Evolutionary conservation across 345 rosid species (phyloP).

Genomic region (Syzygium oleosum): DNA sequence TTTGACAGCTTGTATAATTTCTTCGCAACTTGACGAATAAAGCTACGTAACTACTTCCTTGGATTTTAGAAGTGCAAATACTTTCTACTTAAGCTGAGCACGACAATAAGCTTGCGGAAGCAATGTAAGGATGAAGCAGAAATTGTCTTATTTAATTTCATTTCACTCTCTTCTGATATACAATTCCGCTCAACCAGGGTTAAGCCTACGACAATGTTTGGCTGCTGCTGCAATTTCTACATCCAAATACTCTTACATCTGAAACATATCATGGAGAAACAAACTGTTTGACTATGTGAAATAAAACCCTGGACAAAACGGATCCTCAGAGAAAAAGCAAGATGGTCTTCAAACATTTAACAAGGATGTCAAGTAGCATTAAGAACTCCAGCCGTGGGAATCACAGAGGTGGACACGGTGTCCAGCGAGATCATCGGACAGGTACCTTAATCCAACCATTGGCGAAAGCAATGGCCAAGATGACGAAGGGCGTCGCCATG

Average conservation of each 20-base stretch:
- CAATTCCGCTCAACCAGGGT: not conserved
- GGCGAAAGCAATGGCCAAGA: constrained; percentile 84
- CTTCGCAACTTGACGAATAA: not conserved
- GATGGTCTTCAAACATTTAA: not conserved
- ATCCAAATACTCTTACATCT: not conserved
- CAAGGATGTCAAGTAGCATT: not conserved
- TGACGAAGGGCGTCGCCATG: constrained; percentile 89
- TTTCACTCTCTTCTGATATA: not conserved
- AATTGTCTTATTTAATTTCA: not conserved
- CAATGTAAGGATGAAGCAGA: not conserved
- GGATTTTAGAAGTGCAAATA: not conserved
- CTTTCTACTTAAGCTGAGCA: not conserved
- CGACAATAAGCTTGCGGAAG: not conserved
- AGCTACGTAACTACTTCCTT: not conserved
- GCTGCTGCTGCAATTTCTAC: not conserved
- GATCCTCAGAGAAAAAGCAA: not conserved
- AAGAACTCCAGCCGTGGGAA: not conserved
- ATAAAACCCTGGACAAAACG: not conserved
- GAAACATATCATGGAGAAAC: not conserved
- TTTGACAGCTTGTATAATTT: not conserved
- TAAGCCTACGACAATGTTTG: not conserved
- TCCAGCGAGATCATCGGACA: constrained; percentile 37
- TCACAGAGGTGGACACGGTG: not conserved
- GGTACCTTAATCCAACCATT: constrained; percentile 97
- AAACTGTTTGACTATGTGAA: not conserved